Evolutionary conservation across 805 yeast genomes (phyloP).

Genomic region (Zygosaccharomyces pseudorouxii): DNA sequence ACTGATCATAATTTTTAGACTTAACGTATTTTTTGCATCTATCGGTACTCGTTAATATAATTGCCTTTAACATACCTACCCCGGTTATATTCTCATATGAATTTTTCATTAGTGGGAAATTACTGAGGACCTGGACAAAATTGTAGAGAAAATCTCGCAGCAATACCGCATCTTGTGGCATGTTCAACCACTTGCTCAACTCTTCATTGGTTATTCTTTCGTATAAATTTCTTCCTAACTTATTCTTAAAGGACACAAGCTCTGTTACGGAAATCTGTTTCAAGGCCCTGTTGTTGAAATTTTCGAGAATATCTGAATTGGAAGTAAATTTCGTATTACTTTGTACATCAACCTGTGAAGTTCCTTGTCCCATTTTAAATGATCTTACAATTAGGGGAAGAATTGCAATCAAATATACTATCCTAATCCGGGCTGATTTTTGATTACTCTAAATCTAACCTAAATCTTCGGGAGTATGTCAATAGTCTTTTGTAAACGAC

Average conservation of each 20-base stretch:
- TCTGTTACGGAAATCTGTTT: conserved; percentile 23
- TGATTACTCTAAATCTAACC: no score
- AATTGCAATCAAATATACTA: background rate
- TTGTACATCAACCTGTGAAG: conserved; percentile 11
- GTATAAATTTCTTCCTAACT: conserved; percentile 24
- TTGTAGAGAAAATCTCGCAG: conserved; percentile 38
- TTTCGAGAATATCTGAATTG: conserved; percentile 14
- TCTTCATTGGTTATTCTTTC: conserved; percentile 27
- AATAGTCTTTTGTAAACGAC: background rate
- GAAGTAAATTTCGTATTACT: conserved; percentile 2
- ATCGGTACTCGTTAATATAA: conserved; percentile 43
- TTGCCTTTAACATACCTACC: conserved; percentile 41
- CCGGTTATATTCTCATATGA: conserved; percentile 34
- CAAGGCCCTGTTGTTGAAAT: conserved; percentile 19
- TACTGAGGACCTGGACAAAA: conserved; percentile 41
- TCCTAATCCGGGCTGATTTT: no score
- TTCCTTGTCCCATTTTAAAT: conserved; percentile 25
- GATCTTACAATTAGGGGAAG: background rate
- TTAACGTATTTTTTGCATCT: conserved; percentile 38
- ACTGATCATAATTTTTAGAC: conserved; percentile 37
- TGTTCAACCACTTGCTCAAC: conserved; percentile 33
- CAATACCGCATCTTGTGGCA: conserved; percentile 35
- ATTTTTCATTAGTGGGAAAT: conserved; percentile 46
- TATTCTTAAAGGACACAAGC: conserved; percentile 22
- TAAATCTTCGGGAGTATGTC: background rate